Percentiles rank a stretch among this genome's conserved stretches.
These are phyloP conservation scores for Ceriops tagal DNA, from an alignment of 345 rosid species.

Conservation along the genomic window DNA sequence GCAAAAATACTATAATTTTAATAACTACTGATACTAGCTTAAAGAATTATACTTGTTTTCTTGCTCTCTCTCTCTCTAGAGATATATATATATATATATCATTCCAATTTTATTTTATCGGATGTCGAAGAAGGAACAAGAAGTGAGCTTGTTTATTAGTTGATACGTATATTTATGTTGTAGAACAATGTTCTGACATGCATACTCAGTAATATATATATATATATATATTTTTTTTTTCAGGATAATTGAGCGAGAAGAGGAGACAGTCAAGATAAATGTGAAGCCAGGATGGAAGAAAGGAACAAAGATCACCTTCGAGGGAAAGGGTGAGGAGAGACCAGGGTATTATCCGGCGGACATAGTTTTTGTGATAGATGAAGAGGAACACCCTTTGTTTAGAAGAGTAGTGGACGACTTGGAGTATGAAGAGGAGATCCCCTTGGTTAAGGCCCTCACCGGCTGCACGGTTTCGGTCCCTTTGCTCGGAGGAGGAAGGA, in stretches of 20 bases:
- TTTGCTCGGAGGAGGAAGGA: conserved; percentile 52
- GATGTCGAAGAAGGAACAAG: no score
- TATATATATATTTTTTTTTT: background rate
- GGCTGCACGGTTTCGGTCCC: conserved; percentile 75
- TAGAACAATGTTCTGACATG: no score
- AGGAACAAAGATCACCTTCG: conserved; percentile 81
- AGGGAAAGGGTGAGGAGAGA: conserved; percentile 78
- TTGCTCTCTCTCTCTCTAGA: no score
- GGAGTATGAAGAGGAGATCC: conserved; percentile 66
- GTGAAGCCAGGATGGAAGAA: conserved; percentile 86
- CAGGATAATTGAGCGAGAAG: conserved; percentile 60
- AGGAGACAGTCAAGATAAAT: conserved; percentile 58
- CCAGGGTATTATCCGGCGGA: conserved; percentile 76
- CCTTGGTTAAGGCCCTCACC: conserved; percentile 66
- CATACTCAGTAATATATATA: no score
- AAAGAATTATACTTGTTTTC: no score
- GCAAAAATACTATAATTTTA: no score
- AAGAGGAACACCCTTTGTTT: conserved; percentile 60
- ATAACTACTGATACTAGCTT: no score
- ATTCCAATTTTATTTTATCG: no score
- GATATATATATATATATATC: no score
- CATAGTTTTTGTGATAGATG: conserved; percentile 53
- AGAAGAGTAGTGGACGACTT: conserved; percentile 57
- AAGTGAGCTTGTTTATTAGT: no score
- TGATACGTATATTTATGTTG: no score